Evolutionary conservation across 1,284 basidiomycete genomes (phyloP).

Genomic region (Ceratobasidium sp.): DNA sequence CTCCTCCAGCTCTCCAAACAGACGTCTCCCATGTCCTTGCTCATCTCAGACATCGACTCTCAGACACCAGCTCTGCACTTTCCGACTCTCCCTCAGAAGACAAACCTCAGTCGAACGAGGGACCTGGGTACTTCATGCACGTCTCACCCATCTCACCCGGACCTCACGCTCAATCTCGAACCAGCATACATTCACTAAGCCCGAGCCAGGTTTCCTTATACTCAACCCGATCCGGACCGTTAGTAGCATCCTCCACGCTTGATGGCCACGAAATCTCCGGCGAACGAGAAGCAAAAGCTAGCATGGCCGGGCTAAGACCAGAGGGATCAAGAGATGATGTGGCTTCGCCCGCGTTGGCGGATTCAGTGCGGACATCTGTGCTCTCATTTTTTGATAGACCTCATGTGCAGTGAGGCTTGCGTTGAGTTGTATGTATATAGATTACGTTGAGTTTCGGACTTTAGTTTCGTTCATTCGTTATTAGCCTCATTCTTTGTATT

Average conservation of each 20-base stretch:
- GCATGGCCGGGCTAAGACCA: neutral
- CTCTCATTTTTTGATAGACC: slow-evolving; percentile 2
- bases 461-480: too few species aligned
- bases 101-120: neutral
- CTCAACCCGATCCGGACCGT: neutral
- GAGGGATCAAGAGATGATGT: neutral
- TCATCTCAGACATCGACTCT: neutral
- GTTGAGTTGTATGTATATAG: too few species aligned
- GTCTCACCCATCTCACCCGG: neutral
- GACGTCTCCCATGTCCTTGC: slow-evolving; percentile 6
- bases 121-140: slow-evolving; percentile 19
- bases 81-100: too few species aligned
- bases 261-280: neutral
- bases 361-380: slow-evolving; percentile 23
- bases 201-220: neutral
- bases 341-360: slow-evolving; percentile 10
- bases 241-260: neutral
- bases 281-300: neutral
- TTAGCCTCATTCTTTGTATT: too few species aligned
- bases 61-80: neutral
- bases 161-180: neutral
- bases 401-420: too few species aligned
- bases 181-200: neutral
- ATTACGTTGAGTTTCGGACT: too few species aligned
- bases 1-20: neutral